A percentile compares a stretch with the other conserved stretches of the same genome.
phyloP scores from a whole-genome alignment of 2,329 filamentous ascomycete genomes.

The Magnaporthiopsis rhizophila region DNA sequence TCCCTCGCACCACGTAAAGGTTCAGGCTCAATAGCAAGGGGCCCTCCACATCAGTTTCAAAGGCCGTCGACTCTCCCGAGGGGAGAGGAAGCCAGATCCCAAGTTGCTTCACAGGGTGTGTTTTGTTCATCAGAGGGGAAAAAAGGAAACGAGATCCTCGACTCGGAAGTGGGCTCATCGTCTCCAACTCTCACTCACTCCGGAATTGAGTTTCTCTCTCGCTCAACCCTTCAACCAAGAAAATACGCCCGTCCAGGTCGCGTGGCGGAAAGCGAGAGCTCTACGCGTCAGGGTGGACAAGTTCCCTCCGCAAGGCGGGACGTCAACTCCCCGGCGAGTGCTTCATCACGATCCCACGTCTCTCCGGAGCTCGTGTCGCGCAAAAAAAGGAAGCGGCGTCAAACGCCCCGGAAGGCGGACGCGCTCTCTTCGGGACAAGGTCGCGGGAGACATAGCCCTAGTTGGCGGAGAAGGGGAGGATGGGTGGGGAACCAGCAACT shows the following conservation, averaged over 20 bases:
- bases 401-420: not conserved
- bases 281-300: not conserved
- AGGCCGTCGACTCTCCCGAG: not conserved
- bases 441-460: not conserved
- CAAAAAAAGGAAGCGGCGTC: not conserved
- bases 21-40: constrained; percentile 7
- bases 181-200: not conserved
- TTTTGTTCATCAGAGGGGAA: not conserved
- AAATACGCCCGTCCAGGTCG: not conserved
- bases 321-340: not conserved
- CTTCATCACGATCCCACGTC: not conserved
- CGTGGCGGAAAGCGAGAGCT: not conserved
- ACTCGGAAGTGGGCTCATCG: constrained; percentile 1
- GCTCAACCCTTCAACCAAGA: not conserved
- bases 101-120: constrained; percentile 5
- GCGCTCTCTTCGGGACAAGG: not conserved
- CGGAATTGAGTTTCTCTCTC: not conserved
- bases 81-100: constrained; percentile 4
- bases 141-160: not conserved
- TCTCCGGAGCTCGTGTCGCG: not conserved
- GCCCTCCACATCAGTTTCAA: constrained; percentile 8
- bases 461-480: not conserved
- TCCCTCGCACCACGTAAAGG: constrained; percentile 9
- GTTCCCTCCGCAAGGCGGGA: not conserved
- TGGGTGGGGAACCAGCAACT: not conserved